Conservation (phyloP, 1,284 basidiomycete genomes). For the Ceratobasidium sp. region DNA sequence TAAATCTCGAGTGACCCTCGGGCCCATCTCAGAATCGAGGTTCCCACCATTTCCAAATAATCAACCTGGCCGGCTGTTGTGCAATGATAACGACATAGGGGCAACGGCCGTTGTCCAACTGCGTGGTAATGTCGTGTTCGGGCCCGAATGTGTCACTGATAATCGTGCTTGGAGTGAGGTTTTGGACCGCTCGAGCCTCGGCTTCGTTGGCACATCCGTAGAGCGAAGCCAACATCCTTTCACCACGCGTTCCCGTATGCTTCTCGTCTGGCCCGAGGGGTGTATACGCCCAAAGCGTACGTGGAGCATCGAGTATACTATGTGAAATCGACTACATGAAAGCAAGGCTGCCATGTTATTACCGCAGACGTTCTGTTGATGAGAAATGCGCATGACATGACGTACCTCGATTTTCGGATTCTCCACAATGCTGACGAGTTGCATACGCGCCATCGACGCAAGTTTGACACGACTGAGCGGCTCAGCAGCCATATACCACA, state of each 20-base stretch:
- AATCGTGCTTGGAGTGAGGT: neutral
- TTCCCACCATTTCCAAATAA: conserved; percentile 37
- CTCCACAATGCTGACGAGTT: conserved; percentile 6
- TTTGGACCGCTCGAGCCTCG: neutral
- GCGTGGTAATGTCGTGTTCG: conserved; percentile 19
- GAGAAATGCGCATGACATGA: no score
- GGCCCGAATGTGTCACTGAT: conserved; percentile 22
- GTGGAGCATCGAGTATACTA: neutral
- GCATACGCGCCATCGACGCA: conserved; percentile 34
- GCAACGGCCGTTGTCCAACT: conserved; percentile 1
- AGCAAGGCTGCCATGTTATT: no score
- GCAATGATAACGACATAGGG: conserved; percentile 8
- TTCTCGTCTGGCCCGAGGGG: conserved; percentile 7
- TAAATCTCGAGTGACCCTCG: no score
- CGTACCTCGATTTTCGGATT: neutral
- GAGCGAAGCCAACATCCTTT: conserved; percentile 12
- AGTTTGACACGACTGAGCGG: conserved; percentile 16
- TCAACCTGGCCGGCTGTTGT: neutral
- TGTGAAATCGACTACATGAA: neutral
- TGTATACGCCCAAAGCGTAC: conserved; percentile 18
- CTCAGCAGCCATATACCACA: conserved; percentile 2
- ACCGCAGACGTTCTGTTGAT: no score
- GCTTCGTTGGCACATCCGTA: conserved; percentile 12
- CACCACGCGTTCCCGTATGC: neutral
- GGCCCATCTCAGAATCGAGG: conserved; percentile 17